Base-by-base conservation (phyloP, 305 asterid species). In the Solanum hybrid region DNA sequence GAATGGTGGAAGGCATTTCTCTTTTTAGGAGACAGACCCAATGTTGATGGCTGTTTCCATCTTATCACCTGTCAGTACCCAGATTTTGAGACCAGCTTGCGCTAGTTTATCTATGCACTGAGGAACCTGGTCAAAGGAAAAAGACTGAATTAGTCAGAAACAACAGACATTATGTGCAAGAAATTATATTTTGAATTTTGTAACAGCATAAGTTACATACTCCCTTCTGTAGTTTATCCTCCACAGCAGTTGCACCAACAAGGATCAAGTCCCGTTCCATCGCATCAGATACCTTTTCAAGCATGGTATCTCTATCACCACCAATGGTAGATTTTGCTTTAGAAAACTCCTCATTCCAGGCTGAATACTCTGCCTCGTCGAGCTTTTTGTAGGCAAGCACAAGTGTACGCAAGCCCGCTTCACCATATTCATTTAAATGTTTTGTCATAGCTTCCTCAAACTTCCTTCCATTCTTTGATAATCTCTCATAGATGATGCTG, bases 21-120 rank as follows among this genome's bases (percentile, higher is more conserved):
- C 64, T 87, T 56, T 38, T 84, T 51, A 60, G 82, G 90, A 27
- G 56, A 88, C 91, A 87, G 93, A 94, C 99, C 99, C 99, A 88
- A 97, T 94, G 90, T 97, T 97, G 86, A 97, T 95, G 89, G 99
- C 99, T 69, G 99, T 97, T 93, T 97, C 99, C 96, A 95, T 97
- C 92, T 97, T 97, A 94, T 97, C 99, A 93, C 99, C 99, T 79
- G 99, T 97, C 93, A 97, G 93, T 92, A 97, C 97, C 99, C 99
- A 97, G 45, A 97, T 94, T 90, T 96, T 97, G 78, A 97, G 90
- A 84, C 99, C 98, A 90, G 99, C 99, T 92, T 93, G 98, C 85
- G 99, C 99, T 88, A 97, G 94, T 92, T 97, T 97, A 91, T 97
- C 99, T 22, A 97, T 97, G 96, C 99, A 97, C 89, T 97, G 96